Conservation (phyloP, 192 early-diverging fungal species). For the Gigaspora rosea region DNA sequence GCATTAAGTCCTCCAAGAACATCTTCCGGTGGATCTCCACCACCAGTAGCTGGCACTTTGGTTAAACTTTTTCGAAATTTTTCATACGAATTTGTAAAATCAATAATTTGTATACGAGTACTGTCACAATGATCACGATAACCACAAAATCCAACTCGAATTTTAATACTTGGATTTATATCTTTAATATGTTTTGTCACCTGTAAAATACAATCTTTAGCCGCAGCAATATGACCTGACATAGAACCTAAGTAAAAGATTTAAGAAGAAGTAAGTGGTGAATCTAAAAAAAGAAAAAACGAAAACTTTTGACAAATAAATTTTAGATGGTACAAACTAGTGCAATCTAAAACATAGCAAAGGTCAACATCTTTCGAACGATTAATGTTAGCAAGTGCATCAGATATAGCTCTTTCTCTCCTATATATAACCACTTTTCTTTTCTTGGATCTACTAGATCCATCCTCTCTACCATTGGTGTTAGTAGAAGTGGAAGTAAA, state of each 20-base stretch:
- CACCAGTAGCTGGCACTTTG: neutral
- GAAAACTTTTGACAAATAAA: neutral
- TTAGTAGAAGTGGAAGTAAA: too few relatives aligned
- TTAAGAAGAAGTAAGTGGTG: neutral
- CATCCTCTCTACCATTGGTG: too few relatives aligned
- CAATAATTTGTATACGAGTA: neutral
- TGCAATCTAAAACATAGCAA: constrained; percentile 24
- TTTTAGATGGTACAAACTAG: neutral
- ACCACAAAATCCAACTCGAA: constrained; percentile 27
- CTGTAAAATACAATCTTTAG: constrained; percentile 31
- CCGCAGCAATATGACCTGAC: constrained; percentile 6
- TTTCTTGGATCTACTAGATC: too few relatives aligned
- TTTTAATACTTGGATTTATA: constrained; percentile 26
- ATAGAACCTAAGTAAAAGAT: constrained; percentile 6
- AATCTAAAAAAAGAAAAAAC: neutral
- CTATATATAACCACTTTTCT: too few relatives aligned
- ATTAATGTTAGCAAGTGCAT: neutral
- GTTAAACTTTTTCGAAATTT: neutral
- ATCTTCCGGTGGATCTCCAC: neutral
- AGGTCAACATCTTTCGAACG: constrained; percentile 2
- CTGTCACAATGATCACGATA: constrained; percentile 26
- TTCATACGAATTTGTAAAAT: neutral
- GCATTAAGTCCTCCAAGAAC: constrained; percentile 32
- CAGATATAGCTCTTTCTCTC: neutral
- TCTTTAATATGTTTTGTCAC: constrained; percentile 1